These are phyloP conservation scores for Populus ilicifolia DNA, from an alignment of 345 rosid genomes.

Conservation along the genomic window DNA sequence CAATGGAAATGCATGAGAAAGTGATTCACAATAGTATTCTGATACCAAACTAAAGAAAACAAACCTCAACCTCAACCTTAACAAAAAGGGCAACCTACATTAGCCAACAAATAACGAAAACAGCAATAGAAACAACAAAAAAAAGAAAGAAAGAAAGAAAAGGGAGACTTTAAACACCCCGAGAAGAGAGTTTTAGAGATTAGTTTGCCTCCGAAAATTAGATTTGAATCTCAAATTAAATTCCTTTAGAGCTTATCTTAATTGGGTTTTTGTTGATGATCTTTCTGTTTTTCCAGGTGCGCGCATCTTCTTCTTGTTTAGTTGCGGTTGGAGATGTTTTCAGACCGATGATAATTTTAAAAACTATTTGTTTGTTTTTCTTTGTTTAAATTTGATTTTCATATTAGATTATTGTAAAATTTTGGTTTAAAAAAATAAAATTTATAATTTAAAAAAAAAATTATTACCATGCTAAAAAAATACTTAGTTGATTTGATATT, in stretches of 20 bases:
- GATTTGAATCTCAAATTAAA: neutral
- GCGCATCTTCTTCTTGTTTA: neutral
- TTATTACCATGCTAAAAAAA: too few relatives aligned
- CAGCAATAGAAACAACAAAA: neutral
- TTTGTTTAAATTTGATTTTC: too few relatives aligned
- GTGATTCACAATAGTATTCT: neutral
- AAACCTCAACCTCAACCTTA: neutral
- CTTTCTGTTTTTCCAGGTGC: neutral
- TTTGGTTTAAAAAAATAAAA: too few relatives aligned
- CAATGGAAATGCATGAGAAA: neutral
- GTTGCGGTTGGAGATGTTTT: too few relatives aligned
- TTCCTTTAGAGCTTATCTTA: neutral
- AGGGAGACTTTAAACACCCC: too few relatives aligned
- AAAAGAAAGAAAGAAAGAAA: too few relatives aligned
- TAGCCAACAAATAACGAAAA: neutral
- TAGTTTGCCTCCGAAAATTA: neutral
- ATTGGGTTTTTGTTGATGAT: neutral
- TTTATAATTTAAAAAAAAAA: too few relatives aligned
- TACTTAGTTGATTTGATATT: too few relatives aligned
- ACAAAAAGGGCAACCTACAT: neutral
- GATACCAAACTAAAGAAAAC: neutral
- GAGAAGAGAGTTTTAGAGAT: neutral
- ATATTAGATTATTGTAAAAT: too few relatives aligned
- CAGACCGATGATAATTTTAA: neutral
- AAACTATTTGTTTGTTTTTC: neutral